Conservation (phyloP, 768 basidiomycete genomes). For the Auricularia cornea region DNA sequence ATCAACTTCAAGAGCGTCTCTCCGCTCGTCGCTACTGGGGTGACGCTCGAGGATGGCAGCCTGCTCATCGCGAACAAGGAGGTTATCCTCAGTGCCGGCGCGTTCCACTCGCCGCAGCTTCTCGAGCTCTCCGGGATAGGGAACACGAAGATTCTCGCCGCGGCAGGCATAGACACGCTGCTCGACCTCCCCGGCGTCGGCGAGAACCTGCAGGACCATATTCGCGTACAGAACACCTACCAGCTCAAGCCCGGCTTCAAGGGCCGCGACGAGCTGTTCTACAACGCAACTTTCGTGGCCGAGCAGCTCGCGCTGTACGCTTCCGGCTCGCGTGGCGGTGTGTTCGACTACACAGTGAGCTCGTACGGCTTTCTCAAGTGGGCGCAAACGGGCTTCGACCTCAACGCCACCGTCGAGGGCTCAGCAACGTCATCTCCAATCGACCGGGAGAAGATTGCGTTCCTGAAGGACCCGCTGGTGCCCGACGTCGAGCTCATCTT, state of each 20-base stretch:
- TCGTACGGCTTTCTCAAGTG: not conserved
- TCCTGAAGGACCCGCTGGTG: not conserved
- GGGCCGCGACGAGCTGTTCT: not conserved
- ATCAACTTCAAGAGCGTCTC: slow-evolving; percentile 6
- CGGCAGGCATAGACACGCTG: slow-evolving; percentile 19
- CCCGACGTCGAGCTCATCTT: not conserved
- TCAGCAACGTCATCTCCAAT: not conserved
- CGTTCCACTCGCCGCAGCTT: slow-evolving; percentile 27
- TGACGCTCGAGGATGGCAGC: not conserved
- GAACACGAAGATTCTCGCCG: slow-evolving; percentile 22
- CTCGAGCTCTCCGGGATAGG: slow-evolving; percentile 35
- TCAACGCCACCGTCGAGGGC: not conserved
- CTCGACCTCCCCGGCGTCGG: slow-evolving; percentile 33
- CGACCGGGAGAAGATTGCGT: not conserved
- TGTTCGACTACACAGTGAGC: not conserved
- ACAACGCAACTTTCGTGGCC: not conserved
- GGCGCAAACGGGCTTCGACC: not conserved
- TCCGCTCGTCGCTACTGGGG: not conserved
- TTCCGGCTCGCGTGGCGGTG: not conserved
- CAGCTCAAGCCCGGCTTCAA: slow-evolving; percentile 1
- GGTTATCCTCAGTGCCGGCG: slow-evolving; percentile 14
- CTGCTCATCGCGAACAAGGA: slow-evolving; percentile 4
- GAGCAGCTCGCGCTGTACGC: not conserved
- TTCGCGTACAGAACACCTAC: not conserved
- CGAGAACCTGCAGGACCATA: slow-evolving; percentile 29